Conservation (phyloP, 768 basidiomycete species). For the Lactifluus subvellereus region DNA sequence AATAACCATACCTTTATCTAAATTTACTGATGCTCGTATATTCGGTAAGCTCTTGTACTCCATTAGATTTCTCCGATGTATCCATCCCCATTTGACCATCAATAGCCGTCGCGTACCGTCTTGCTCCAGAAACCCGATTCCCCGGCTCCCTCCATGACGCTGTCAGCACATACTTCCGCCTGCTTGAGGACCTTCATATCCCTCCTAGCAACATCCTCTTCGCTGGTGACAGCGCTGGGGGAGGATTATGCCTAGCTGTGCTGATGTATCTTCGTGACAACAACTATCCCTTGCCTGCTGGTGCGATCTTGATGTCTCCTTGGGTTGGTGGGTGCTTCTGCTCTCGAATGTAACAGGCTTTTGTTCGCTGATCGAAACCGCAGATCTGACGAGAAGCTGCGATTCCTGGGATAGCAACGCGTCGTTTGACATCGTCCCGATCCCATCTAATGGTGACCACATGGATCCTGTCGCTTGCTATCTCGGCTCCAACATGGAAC, state of each 20-base stretch:
- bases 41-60: slow-evolving; percentile 52
- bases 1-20: slow-evolving; percentile 86
- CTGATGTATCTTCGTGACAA: slow-evolving; percentile 96
- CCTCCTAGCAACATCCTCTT: slow-evolving; percentile 87
- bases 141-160: slow-evolving; percentile 87
- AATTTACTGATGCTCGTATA: slow-evolving; percentile 82
- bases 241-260: slow-evolving; percentile 77
- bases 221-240: slow-evolving; percentile 91
- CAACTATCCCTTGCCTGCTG: slow-evolving; percentile 74
- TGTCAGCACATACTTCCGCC: slow-evolving; percentile 78
- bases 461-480: slow-evolving; percentile 94
- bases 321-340: slow-evolving; percentile 78
- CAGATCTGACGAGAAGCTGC: slow-evolving; percentile 94
- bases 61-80: neutral
- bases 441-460: slow-evolving; percentile 68
- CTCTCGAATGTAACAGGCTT: neutral
- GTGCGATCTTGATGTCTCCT: slow-evolving; percentile 84
- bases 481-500: slow-evolving; percentile 71
- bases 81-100: neutral
- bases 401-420: slow-evolving; percentile 96
- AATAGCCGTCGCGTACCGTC: slow-evolving; percentile 86
- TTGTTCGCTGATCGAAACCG: slow-evolving; percentile 8
- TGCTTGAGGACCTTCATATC: slow-evolving; percentile 83
- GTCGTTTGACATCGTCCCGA: slow-evolving; percentile 75
- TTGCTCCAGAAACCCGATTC: slow-evolving; percentile 93